Evolutionary conservation across 2,329 filamentous ascomycete genomes (phyloP).

Genomic region (Colletotrichum endophyticum): DNA sequence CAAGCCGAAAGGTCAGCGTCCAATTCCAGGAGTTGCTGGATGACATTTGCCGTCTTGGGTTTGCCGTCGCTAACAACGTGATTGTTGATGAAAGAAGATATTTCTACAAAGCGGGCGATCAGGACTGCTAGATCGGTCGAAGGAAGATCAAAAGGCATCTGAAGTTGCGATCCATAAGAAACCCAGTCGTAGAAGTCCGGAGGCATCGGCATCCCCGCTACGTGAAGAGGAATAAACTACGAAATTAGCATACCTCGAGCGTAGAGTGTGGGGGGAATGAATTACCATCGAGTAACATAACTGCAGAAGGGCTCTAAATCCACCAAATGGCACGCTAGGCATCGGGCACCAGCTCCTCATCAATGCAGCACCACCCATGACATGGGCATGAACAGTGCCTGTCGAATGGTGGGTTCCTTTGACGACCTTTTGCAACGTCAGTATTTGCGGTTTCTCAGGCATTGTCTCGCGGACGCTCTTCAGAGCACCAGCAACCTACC

Average conservation of each 20-base stretch:
- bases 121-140: constrained; percentile 45
- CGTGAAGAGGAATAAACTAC: constrained; percentile 51
- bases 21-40: constrained; percentile 44
- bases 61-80: constrained; percentile 42
- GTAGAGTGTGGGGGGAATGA: background rate
- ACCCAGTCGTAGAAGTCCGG: constrained; percentile 48
- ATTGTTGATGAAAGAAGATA: constrained; percentile 39
- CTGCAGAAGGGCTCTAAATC: constrained; percentile 58
- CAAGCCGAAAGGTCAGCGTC: constrained; percentile 44
- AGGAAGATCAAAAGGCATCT: constrained; percentile 40
- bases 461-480: background rate
- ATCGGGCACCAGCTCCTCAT: constrained; percentile 51
- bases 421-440: constrained; percentile 42
- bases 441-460: background rate
- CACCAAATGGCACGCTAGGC: constrained; percentile 40
- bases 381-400: constrained; percentile 60
- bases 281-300: constrained; percentile 61
- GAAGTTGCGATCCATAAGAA: constrained; percentile 37
- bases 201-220: constrained; percentile 43
- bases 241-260: background rate
- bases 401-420: constrained; percentile 51
- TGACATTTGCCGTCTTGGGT: constrained; percentile 33
- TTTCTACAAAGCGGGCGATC: constrained; percentile 43
- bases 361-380: constrained; percentile 64
- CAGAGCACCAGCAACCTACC: constrained; percentile 39